Evolutionary conservation across 2,329 filamentous ascomycete species (phyloP).

Genomic region (Fusarium sp.): DNA sequence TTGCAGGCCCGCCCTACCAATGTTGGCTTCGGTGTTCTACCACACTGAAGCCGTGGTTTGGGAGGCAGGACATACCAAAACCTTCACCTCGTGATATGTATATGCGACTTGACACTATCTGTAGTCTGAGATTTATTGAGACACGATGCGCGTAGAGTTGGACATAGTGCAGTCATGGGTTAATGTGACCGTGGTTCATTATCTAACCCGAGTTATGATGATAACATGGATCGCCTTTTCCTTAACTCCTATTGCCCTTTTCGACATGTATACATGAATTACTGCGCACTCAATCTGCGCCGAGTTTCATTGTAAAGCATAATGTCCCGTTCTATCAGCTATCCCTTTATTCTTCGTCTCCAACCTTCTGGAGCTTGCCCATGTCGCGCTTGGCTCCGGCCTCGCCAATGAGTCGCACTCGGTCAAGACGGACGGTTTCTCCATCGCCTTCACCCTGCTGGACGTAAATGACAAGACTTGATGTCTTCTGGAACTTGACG

Average conservation of each 20-base stretch:
- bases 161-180: not conserved
- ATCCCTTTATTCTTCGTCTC: constrained; percentile 71
- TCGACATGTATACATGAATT: constrained; percentile 26
- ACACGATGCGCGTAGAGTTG: not conserved
- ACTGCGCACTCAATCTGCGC: not conserved
- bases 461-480: constrained; percentile 87
- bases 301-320: constrained; percentile 5
- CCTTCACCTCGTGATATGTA: constrained; percentile 9
- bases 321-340: not conserved
- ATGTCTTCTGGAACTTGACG: constrained; percentile 97
- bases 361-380: constrained; percentile 96
- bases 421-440: constrained; percentile 87
- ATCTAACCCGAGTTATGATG: constrained; percentile 32
- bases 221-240: constrained; percentile 19
- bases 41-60: constrained; percentile 50
- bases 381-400: constrained; percentile 90
- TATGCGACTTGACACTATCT: not conserved
- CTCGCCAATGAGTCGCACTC: constrained; percentile 85
- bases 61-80: constrained; percentile 58
- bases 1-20: constrained; percentile 75
- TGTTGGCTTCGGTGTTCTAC: constrained; percentile 53
- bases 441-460: constrained; percentile 84
- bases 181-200: constrained; percentile 33
- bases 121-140: not conserved
- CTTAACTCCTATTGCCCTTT: constrained; percentile 38